phyloP scores from a whole-genome alignment of 78 protist species.

The Guillardia theta region DNA sequence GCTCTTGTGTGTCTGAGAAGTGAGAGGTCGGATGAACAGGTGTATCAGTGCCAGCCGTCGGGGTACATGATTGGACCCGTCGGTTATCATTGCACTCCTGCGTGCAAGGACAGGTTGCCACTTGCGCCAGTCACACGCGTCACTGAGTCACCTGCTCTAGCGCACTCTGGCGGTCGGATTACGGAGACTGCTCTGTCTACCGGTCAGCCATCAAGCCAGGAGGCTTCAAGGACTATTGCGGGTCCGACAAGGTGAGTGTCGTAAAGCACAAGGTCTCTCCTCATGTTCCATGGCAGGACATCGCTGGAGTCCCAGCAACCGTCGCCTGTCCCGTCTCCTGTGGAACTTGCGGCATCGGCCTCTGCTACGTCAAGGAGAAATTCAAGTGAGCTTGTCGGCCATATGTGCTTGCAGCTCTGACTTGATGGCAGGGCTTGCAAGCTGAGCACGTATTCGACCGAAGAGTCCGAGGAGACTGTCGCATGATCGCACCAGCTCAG shows the following conservation, averaged over 20 bases:
- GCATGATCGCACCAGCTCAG: too few relatives aligned
- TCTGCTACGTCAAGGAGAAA: background rate
- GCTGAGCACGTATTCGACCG: background rate
- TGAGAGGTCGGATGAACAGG: too few relatives aligned
- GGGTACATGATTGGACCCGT: background rate
- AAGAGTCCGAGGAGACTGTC: background rate
- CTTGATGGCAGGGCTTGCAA: too few relatives aligned
- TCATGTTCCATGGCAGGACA: too few relatives aligned
- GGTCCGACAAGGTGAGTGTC: background rate
- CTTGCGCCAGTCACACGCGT: background rate
- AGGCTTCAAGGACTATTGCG: conserved; percentile 20
- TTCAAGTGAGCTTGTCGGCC: too few relatives aligned
- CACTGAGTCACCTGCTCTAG: background rate
- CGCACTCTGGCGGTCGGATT: conserved; percentile 9
- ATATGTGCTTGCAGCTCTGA: too few relatives aligned
- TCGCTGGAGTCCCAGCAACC: background rate
- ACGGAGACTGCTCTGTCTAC: background rate
- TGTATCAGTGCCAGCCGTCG: conserved; percentile 33
- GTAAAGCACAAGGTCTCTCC: too few relatives aligned
- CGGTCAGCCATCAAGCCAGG: background rate
- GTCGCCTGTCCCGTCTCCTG: background rate
- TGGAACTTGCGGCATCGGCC: background rate
- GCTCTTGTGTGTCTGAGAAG: too few relatives aligned
- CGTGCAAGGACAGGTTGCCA: background rate
- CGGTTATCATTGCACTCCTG: background rate